Conservation (phyloP, 208 protist genomes). For the Trypanosoma scelopori region DNA sequence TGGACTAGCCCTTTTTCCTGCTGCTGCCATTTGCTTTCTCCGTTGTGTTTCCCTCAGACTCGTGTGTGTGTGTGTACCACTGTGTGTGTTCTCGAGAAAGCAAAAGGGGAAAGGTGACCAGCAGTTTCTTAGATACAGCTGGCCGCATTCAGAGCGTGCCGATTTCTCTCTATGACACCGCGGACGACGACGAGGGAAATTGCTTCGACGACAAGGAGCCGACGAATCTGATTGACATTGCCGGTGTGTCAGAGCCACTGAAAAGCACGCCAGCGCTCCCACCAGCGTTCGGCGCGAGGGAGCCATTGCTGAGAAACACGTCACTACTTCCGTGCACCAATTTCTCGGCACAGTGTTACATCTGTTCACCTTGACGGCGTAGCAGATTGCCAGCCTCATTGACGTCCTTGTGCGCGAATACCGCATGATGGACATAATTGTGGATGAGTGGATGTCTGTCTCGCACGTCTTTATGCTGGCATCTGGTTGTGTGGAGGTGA, state of each 20-base stretch:
- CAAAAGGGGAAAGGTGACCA: no score
- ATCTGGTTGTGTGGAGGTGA: slow-evolving; percentile 80
- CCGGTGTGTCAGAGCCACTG: slow-evolving; percentile 24
- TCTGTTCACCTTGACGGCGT: slow-evolving; percentile 62
- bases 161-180: not conserved
- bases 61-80: no score
- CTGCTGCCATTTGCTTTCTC: no score
- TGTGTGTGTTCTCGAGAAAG: no score
- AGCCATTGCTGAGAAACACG: slow-evolving; percentile 10
- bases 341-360: slow-evolving; percentile 77
- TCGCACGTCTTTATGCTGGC: slow-evolving; percentile 82
- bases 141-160: not conserved
- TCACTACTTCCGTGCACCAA: slow-evolving; percentile 40
- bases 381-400: slow-evolving; percentile 53
- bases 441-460: slow-evolving; percentile 63
- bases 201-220: slow-evolving; percentile 12
- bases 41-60: no score
- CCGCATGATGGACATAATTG: slow-evolving; percentile 78
- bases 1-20: no score
- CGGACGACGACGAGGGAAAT: not conserved
- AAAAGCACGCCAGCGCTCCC: slow-evolving; percentile 21
- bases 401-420: slow-evolving; percentile 84
- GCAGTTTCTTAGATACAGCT: slow-evolving; percentile 1
- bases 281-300: slow-evolving; percentile 14
- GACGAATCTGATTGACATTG: slow-evolving; percentile 13